These are phyloP conservation scores for Amauroascus verrucosus DNA, from an alignment of 2,329 filamentous ascomycete species.

Conservation along the genomic window DNA sequence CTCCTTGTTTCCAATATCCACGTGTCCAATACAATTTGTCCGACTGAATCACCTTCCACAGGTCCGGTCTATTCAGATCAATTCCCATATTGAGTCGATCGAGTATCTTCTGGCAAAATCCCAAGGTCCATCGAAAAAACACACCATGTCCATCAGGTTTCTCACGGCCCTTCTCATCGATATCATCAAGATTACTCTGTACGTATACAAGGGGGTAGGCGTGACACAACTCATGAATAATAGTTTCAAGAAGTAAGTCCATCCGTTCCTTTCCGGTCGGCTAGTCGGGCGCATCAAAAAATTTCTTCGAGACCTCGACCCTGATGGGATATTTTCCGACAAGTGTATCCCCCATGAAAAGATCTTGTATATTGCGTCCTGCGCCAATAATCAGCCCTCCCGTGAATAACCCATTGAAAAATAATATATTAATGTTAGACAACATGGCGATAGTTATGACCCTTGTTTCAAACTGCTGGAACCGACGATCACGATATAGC, in stretches of 20 bases:
- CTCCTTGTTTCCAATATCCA: too few species aligned
- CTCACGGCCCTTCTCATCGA: not conserved
- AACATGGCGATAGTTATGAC: not conserved
- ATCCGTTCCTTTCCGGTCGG: not conserved
- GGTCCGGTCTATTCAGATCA: too few species aligned
- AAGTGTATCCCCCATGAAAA: not conserved
- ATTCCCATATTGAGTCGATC: not conserved
- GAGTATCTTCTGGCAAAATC: slow-evolving; percentile 1
- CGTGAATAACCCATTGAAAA: not conserved
- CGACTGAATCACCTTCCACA: too few species aligned
- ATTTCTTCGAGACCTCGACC: not conserved
- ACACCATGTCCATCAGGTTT: slow-evolving; percentile 1
- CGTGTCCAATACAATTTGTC: too few species aligned
- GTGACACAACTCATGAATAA: slow-evolving; percentile 9
- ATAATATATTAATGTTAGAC: not conserved
- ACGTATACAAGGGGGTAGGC: not conserved
- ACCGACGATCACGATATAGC: not conserved
- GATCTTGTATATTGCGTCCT: not conserved
- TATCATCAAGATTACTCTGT: not conserved
- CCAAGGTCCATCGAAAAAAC: not conserved
- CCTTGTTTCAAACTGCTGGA: not conserved
- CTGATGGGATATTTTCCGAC: not conserved
- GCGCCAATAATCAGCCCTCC: not conserved
- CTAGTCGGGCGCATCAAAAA: not conserved
- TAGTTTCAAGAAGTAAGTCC: not conserved